phyloP scores from a whole-genome alignment of 257 asterid genomes.

The Leptodermis oblonga region DNA sequence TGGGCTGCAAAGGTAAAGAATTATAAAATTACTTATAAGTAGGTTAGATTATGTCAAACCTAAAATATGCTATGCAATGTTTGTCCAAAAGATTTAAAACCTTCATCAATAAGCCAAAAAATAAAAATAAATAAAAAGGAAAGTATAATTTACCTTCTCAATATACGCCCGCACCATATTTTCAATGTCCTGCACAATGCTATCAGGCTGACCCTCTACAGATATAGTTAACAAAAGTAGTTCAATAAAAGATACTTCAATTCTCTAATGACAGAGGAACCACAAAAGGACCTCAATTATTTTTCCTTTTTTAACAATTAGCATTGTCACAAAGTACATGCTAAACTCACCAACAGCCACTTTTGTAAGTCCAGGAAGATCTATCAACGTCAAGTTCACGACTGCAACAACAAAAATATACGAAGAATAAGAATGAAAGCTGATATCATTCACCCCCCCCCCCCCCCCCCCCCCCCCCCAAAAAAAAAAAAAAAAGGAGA shows the following conservation, averaged over 20 bases:
- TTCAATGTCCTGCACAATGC: constrained; percentile 85
- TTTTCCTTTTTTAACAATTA: neutral
- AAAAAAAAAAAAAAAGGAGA: neutral
- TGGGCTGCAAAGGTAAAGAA: constrained; percentile 53
- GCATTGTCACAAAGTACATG: neutral
- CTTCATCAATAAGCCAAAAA: neutral
- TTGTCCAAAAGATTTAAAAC: neutral
- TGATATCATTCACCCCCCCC: neutral
- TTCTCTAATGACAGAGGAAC: neutral
- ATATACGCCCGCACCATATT: constrained; percentile 91
- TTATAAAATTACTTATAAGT: constrained; percentile 5
- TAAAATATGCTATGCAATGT: neutral
- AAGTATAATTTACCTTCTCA: constrained; percentile 64
- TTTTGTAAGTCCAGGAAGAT: constrained; percentile 98
- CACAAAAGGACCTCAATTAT: neutral
- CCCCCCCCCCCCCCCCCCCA: too few relatives aligned
- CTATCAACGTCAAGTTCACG: constrained; percentile 88
- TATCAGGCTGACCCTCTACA: constrained; percentile 93
- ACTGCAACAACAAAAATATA: constrained; percentile 50
- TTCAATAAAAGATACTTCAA: constrained; percentile 11
- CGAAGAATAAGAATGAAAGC: constrained; percentile 18
- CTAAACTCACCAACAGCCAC: constrained; percentile 90
- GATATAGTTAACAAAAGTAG: constrained; percentile 17
- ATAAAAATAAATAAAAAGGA: neutral
- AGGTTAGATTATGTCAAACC: neutral